These are phyloP conservation scores for Plasmodium blacklocki DNA, from an alignment of 169 alveolate species.

Conservation along the genomic window DNA sequence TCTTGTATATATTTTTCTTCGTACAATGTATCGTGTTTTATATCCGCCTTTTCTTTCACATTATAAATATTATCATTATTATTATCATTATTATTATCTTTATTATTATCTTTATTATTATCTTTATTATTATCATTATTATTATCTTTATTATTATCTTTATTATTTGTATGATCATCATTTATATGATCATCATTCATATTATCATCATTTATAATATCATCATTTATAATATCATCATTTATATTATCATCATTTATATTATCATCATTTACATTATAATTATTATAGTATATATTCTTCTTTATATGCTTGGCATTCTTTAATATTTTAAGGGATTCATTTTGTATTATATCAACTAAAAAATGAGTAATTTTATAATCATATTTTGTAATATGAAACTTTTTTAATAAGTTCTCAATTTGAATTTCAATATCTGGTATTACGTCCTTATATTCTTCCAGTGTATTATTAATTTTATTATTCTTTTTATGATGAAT, in stretches of 20 bases:
- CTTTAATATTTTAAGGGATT: slow-evolving; percentile 45
- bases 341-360: slow-evolving; percentile 74
- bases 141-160: too few relatives aligned
- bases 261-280: not conserved
- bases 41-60: not conserved
- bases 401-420: slow-evolving; percentile 55
- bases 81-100: too few relatives aligned
- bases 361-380: slow-evolving; percentile 63
- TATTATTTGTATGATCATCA: too few relatives aligned
- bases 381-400: slow-evolving; percentile 65
- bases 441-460: slow-evolving; percentile 26
- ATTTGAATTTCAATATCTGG: slow-evolving; percentile 66
- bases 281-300: not conserved
- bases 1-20: too few relatives aligned
- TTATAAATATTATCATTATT: too few relatives aligned
- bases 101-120: too few relatives aligned
- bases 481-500: not conserved
- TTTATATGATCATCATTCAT: too few relatives aligned
- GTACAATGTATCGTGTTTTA: not conserved
- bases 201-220: too few relatives aligned
- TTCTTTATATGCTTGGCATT: slow-evolving; percentile 47
- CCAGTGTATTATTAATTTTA: not conserved
- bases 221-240: not conserved
- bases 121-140: too few relatives aligned
- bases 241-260: slow-evolving; percentile 8